phyloP scores from a whole-genome alignment of 78 protist genomes.

The Planoprotostelium fungivorum region DNA sequence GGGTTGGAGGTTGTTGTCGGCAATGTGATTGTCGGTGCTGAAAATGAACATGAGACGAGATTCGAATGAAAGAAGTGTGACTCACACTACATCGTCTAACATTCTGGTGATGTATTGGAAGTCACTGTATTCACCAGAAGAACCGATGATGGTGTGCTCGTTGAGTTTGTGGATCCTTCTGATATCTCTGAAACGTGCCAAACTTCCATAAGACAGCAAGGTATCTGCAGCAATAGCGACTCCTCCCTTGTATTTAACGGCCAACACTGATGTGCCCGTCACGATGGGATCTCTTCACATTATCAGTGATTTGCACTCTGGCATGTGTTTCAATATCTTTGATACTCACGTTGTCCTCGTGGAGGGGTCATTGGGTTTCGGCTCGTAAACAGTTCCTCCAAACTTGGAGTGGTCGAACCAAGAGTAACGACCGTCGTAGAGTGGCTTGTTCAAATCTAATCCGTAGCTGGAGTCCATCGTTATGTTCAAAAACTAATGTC shows the following conservation, averaged over 20 bases:
- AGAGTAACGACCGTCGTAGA: neutral
- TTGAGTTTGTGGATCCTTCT: conserved; percentile 59
- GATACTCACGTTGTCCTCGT: neutral
- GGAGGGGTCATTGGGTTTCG: neutral
- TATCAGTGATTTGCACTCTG: neutral
- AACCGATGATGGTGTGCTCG: conserved; percentile 63
- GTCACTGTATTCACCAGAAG: conserved; percentile 87
- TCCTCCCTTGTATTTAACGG: conserved; percentile 86
- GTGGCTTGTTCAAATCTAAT: neutral
- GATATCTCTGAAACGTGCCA: conserved; percentile 79
- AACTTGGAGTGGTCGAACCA: neutral
- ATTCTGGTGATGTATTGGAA: conserved; percentile 72
- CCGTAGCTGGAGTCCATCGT: neutral
- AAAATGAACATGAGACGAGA: neutral
- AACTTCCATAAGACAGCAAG: conserved; percentile 82
- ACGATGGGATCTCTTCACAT: conserved; percentile 69
- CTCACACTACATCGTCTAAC: conserved; percentile 62
- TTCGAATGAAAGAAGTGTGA: neutral
- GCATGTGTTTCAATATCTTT: neutral
- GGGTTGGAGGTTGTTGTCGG: conserved; percentile 48
- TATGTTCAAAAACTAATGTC: too few relatives aligned
- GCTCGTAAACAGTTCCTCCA: neutral
- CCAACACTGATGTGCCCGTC: conserved; percentile 91
- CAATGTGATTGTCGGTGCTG: conserved; percentile 41
- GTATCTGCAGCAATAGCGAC: conserved; percentile 89